Percentiles rank a stretch among this genome's conserved stretches.
These are phyloP conservation scores for Arthrobotrys pseudoclavata DNA, from an alignment of 2,329 filamentous ascomycete genomes.

Conservation along the genomic window DNA sequence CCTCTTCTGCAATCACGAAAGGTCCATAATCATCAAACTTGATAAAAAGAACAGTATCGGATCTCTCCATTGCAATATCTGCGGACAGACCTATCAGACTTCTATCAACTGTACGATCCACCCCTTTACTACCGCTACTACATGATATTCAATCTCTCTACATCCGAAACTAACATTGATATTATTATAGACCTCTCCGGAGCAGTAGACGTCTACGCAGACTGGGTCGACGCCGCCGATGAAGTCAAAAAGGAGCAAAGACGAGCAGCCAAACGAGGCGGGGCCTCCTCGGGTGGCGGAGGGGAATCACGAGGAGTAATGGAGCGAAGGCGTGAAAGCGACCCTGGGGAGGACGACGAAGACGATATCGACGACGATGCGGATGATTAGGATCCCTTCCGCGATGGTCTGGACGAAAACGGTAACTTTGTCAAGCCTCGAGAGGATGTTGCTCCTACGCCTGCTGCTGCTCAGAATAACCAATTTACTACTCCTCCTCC, in stretches of 20 bases:
- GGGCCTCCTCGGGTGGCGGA: slow-evolving; percentile 64
- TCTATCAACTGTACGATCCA: slow-evolving; percentile 83
- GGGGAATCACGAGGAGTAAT: slow-evolving; percentile 62
- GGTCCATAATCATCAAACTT: slow-evolving; percentile 88
- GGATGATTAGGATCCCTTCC: slow-evolving; percentile 67
- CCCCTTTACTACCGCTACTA: background rate
- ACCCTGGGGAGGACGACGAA: slow-evolving; percentile 62
- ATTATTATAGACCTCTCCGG: slow-evolving; percentile 80
- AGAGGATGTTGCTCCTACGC: slow-evolving; percentile 12
- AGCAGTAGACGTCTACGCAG: slow-evolving; percentile 93
- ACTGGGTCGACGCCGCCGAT: slow-evolving; percentile 97
- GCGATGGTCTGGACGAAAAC: slow-evolving; percentile 31
- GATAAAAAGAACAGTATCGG: slow-evolving; percentile 94
- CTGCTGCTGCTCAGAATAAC: background rate
- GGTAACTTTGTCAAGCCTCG: slow-evolving; percentile 32
- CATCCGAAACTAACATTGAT: slow-evolving; percentile 3
- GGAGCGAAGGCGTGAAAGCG: slow-evolving; percentile 47
- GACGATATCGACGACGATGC: slow-evolving; percentile 66
- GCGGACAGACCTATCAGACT: slow-evolving; percentile 92
- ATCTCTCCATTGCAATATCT: slow-evolving; percentile 88
- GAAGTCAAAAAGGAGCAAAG: slow-evolving; percentile 75
- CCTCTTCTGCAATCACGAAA: slow-evolving; percentile 98
- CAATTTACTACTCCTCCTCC: background rate
- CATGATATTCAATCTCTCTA: background rate
- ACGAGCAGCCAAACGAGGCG: slow-evolving; percentile 48